Base-by-base conservation (phyloP, 768 basidiomycete genomes). In the Lactifluus volemus region DNA sequence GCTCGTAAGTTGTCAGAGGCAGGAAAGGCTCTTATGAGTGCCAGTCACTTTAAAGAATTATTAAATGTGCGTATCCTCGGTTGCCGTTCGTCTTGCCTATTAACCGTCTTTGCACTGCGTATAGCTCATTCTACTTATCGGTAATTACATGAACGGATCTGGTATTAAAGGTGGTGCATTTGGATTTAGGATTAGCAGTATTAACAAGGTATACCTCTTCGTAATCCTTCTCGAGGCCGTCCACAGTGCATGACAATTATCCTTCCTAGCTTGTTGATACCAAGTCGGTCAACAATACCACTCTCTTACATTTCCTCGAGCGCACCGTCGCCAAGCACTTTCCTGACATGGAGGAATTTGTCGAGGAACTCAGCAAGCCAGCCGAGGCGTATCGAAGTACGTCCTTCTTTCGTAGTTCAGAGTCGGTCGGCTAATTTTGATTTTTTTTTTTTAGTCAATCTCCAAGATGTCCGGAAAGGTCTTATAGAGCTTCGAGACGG, bases 141-240 rank as follows among this genome's bases (percentile, higher is more conserved):
- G 96, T 47, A 99, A 99, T 72, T 99, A 93, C 72, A 94, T 98
- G 87, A 99, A 99, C 70, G 92, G 94, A 6, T 88, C 92, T 55
- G 93, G 95, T 56, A 81, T 92, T 68, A 97, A 96, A 72, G 96
- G 96, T 58, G 95, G 95, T 36, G 97, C 97, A 1, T 96, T 91
- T 67, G 96, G 96, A 61, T 99, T 99, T 82, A 85, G 89, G 68
- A 84, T 98, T 55, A 93, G 92, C 75, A 96, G 94, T 72, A 95
- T 99, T 73, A 98, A 99, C 76, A 94, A 94, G 81, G 93, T 86
- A 68, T 63, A 75, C 64, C 21, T 19, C 51, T 25, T 56, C 7
- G 17, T 11, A 4, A 1, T 15, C 15, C 36, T 4, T 47, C 29
- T 19, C 9, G 29, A n/a, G n/a, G 19, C 8, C 34, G 34, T 36